Evolutionary conservation across 352 stramenopile species (phyloP).

Genomic region (Pythium chondricola): DNA sequence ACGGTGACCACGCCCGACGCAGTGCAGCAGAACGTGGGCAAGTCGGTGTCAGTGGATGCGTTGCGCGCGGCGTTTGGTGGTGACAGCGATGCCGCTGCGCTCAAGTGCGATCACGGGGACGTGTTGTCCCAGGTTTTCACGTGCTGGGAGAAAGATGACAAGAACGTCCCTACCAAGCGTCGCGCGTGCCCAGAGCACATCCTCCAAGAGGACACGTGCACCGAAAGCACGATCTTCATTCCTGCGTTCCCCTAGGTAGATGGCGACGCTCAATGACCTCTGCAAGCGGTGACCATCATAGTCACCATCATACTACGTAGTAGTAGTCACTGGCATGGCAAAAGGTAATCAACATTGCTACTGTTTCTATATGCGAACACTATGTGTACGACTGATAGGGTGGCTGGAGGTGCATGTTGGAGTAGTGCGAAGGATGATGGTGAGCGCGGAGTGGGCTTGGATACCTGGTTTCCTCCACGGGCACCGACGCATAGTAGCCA

Average conservation of each 20-base stretch:
- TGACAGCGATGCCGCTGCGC: conserved; percentile 22
- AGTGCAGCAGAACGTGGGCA: conserved; percentile 54
- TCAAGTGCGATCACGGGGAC: conserved; percentile 32
- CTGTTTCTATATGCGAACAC: no score
- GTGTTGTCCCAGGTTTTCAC: conserved; percentile 73
- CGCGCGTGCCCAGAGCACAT: conserved; percentile 52
- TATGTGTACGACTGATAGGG: no score
- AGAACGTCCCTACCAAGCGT: conserved; percentile 42
- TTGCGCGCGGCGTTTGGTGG: conserved; percentile 32
- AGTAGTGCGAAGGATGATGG: no score
- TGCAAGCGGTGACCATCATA: no score
- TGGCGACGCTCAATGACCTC: no score
- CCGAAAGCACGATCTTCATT: conserved; percentile 38
- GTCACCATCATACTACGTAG: no score
- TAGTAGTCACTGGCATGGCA: no score
- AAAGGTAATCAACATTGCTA: no score
- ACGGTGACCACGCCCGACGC: conserved; percentile 54
- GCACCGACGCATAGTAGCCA: no score
- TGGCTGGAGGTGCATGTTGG: no score
- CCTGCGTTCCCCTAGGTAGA: conserved; percentile 36
- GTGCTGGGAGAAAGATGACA: conserved; percentile 70
- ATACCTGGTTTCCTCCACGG: no score
- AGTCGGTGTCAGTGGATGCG: conserved; percentile 32
- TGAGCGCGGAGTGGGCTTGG: no score
- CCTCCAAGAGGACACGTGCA: conserved; percentile 70